phyloP scores from a whole-genome alignment of 1,284 basidiomycete genomes.

The Coniferiporia weirii region DNA sequence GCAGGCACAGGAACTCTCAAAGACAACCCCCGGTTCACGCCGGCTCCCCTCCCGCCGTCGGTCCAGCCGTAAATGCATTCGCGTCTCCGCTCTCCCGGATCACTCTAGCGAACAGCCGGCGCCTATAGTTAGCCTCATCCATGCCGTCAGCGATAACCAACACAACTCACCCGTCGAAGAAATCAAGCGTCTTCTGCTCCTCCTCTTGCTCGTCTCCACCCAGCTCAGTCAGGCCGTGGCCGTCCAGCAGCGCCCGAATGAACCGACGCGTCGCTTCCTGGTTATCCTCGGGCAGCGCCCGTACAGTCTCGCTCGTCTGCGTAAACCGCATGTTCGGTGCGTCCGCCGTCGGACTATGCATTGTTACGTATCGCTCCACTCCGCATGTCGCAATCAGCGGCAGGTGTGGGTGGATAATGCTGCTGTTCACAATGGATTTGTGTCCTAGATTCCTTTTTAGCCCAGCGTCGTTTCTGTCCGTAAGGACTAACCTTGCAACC shows the following conservation, averaged over 20 bases:
- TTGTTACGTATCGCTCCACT: conserved; percentile 61
- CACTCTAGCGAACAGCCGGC: neutral
- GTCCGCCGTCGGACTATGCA: conserved; percentile 57
- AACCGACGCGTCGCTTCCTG: conserved; percentile 8
- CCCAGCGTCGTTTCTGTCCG: neutral
- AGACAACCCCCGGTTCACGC: too few species aligned
- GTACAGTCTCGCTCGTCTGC: conserved; percentile 41
- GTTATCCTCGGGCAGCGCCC: conserved; percentile 34
- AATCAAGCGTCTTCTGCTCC: conserved; percentile 11
- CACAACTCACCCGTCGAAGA: conserved; percentile 12
- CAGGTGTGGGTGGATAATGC: conserved; percentile 65
- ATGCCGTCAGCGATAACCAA: neutral
- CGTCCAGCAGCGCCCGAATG: neutral
- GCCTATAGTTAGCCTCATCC: neutral
- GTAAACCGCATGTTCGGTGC: conserved; percentile 45
- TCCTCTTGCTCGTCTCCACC: neutral
- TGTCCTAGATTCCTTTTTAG: conserved; percentile 42
- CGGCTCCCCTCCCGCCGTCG: too few species aligned
- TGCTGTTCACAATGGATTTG: conserved; percentile 67
- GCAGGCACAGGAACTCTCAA: too few species aligned
- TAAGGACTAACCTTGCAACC: conserved; percentile 43
- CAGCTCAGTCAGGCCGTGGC: neutral
- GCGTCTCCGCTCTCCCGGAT: conserved; percentile 8
- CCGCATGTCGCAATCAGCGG: conserved; percentile 63
- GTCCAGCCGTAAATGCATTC: conserved; percentile 6